Evolutionary conservation across 2,329 filamentous ascomycete species (phyloP), one percentile per base, ranked within the genome.

Genomic region (Zelopaecilomyces penicillatus): DNA sequence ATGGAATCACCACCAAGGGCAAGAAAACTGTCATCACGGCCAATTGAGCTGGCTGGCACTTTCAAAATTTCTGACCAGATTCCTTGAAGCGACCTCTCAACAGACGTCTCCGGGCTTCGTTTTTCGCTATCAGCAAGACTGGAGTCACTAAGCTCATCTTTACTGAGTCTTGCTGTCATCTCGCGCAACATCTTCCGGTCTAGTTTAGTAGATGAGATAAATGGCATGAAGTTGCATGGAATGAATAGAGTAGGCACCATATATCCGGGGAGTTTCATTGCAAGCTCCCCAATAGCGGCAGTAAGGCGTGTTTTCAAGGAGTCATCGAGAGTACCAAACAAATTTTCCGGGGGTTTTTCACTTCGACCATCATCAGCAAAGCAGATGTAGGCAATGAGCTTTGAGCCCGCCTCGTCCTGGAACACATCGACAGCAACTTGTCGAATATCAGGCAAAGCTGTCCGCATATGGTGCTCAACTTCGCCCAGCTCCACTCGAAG

Each of bases 41-140:
- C 47, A 31, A 56, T 54, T 9, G 27, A 38, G 4, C 45, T 38
- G 5, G 33, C 9, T 3, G 39, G 29, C 5, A 50, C n/a, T 5
- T 42, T 39, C 1, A 48, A 37, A 4, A 48, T 30, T 3, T 42
- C 37, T 2, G 44, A 42, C 49, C 49, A 68, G 57, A 70, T 67
- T 28, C 56, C 50, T 6, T 57, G 54, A 6, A 70, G 41, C 7
- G 54, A 51, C 30, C 56, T 52, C 31, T 58, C 53, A 19, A 54
- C 48, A 9, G 53, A 50, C 4, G 54, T 52, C 33, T 43, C 41
- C 4, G 49, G 47, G 5, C 28, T 33, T 11, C 47, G 49, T 33
- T 48, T 51, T 37, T 49, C 50, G 26, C 47, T 54, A 27, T 58
- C 45, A 38, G 61, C 57, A 6, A 57, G 53, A 1, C 52, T 53